Evolutionary conservation across 495 filamentous ascomycete species (phyloP), one percentile per base, ranked within the genome.

Genomic region (Penicillium crystallinum): DNA sequence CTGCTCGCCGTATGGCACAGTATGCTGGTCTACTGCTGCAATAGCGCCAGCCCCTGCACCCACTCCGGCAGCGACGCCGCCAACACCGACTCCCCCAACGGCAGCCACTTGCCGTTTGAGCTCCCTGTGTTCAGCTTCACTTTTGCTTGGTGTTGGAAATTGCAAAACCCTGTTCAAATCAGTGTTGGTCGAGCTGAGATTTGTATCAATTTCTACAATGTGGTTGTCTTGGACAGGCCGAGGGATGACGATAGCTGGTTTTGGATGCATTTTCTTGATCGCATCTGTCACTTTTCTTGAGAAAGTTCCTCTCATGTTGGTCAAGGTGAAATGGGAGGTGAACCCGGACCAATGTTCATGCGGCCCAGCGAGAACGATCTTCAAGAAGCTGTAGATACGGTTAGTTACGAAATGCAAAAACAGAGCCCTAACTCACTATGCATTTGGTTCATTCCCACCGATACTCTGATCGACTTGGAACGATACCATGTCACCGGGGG

Each of bases 281-380:
- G 67, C 79, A 10, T 68, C 38, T 37, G 57, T 43, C 4, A 83
- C 69, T 6, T 65, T 59, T 15, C 75, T 46, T 6, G 79, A 68
- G 46, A 87, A 86, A 5, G 70, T 68, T 37, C 86, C 86, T 21
- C 79, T 84, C 85, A 88, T 89, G 61, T 77, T 78, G 8, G 71
- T 75, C 29, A 89, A 61, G 25, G 83, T 78, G 64, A 90, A 90
- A 47, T 83, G 83, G 22, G 78, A 88, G 54, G 79, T 85, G 38
- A 72, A 76, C 1, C 84, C 72, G 2, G 77, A 78, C 47, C 56
- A 52, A 2, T 55, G 29, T 25, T 78, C 77, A 18, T 72, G 66
- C 4, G 65, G 64, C 7, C 77, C 75, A 9, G 75, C 68, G 15
- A 82, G 77, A 41, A 81, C 64, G 57, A 89, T 83, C 55, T 81